Evolutionary conservation across 1,284 basidiomycete species (phyloP), one percentile per base, ranked within the genome.

Genomic region (Cryptococcus hybrid): DNA sequence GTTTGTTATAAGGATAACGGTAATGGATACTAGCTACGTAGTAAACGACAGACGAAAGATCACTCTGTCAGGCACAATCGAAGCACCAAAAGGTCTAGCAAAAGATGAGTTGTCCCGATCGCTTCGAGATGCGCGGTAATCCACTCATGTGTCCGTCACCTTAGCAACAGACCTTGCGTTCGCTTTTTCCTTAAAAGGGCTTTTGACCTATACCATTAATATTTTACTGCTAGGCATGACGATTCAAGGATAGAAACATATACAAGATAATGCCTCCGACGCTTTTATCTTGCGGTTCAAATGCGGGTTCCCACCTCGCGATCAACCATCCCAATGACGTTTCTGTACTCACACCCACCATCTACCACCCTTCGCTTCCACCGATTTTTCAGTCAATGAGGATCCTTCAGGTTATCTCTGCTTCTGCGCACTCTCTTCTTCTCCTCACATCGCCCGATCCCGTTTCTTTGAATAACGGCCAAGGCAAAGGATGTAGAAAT

Each of bases 241-340:
- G 30, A 30, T 30, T 30, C 30, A 4, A 30, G 3, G 3, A 30
- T 30, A 30, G 30, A 30, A 30, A 39, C 47, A 44, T n/a, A n/a
- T 3, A 30, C 30, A 30, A 30, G 30, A 51, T 24, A 7, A 66
- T 62, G 58, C 24, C 53, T 4, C 61, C 56, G 42, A 40, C 48
- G 3, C 78, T 86, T 2, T 71, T 82, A 47, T 83, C 86, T 7
- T 82, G 85, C 44, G 90, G 90, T 3, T 91, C 89, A 0, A 92
- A 92, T 68, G 86, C 86, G 12, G 81, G 82, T 47, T 88, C 87
- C 2, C 90, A 92, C 70, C 84, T 92, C 4, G 85, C 82, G 0
- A 83, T 84, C 43, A 82, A 81, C 1, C 78, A 82, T 55, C 34
- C 69, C 3, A 82, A 87, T 11, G 89, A 92, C 67, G 82, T 83